These are phyloP conservation scores for Pseudocercospora ulei DNA, from an alignment of 2,329 filamentous ascomycete species.

Conservation along the genomic window DNA sequence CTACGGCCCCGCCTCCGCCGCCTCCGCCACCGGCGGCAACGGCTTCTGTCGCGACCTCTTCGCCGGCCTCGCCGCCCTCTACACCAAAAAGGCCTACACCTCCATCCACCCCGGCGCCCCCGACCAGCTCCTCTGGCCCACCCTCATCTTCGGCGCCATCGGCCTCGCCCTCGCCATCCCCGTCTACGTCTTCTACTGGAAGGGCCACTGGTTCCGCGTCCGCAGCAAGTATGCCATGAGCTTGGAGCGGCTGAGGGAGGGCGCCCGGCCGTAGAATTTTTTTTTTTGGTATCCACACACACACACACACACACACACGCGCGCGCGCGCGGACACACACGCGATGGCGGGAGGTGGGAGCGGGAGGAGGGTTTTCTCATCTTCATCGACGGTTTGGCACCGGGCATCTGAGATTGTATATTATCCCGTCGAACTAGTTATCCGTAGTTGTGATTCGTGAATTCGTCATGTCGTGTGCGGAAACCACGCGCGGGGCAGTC, in stretches of 20 bases:
- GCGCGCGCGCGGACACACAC: too few relatives aligned
- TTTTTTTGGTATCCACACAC: too few relatives aligned
- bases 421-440: too few relatives aligned
- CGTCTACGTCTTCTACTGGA: constrained; percentile 48
- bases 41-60: constrained; percentile 65
- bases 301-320: too few relatives aligned
- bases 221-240: constrained; percentile 44
- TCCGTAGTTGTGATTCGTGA: too few relatives aligned
- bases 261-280: too few relatives aligned
- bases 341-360: too few relatives aligned
- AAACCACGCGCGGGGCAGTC: too few relatives aligned
- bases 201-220: constrained; percentile 37
- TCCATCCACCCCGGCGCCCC: constrained; percentile 25
- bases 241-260: constrained; percentile 31
- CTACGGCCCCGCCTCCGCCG: constrained; percentile 58
- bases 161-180: constrained; percentile 46
- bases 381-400: too few relatives aligned
- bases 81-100: constrained; percentile 48
- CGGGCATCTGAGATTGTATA: too few relatives aligned
- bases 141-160: constrained; percentile 46
- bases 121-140: constrained; percentile 41
- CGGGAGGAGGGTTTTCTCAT: too few relatives aligned
- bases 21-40: constrained; percentile 66
- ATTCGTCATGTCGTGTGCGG: too few relatives aligned
- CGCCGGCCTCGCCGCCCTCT: constrained; percentile 60